Conservation (phyloP, 2,329 filamentous ascomycete genomes). For the Dactylellina leptospora region DNA sequence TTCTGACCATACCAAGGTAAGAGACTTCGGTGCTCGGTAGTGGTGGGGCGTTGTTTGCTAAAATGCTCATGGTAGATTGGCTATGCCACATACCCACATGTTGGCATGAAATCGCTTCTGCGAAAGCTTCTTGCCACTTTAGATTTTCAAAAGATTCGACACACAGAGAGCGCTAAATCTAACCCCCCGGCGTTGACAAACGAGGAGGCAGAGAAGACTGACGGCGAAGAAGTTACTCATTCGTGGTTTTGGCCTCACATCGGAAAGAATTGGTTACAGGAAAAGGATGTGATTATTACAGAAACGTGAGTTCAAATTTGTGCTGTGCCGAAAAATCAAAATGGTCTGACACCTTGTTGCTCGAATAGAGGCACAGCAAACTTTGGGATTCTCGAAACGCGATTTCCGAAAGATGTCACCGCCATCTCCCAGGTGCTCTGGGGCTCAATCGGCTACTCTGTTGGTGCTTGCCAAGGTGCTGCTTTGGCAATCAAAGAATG, state of each 20-base stretch:
- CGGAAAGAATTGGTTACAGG: constrained; percentile 72
- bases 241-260: constrained; percentile 80
- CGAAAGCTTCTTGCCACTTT: constrained; percentile 66
- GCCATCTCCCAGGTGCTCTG: constrained; percentile 81
- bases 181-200: constrained; percentile 63
- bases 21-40: neutral
- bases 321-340: neutral
- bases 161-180: constrained; percentile 44
- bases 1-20: constrained; percentile 72
- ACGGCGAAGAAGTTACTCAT: constrained; percentile 69
- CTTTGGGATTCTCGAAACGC: constrained; percentile 86
- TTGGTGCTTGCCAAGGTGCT: constrained; percentile 72
- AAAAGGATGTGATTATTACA: constrained; percentile 80
- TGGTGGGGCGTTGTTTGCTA: neutral
- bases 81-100: constrained; percentile 79
- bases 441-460: constrained; percentile 73
- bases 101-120: constrained; percentile 81
- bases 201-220: constrained; percentile 61
- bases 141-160: constrained; percentile 44
- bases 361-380: constrained; percentile 73
- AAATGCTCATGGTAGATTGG: constrained; percentile 63
- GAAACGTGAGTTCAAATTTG: constrained; percentile 67
- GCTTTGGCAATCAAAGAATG: constrained; percentile 77
- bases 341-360: neutral
- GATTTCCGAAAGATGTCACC: constrained; percentile 79